phyloP scores from a whole-genome alignment of 371 early-diverging fungal genomes.

The Syncephalastrum monosporum region DNA sequence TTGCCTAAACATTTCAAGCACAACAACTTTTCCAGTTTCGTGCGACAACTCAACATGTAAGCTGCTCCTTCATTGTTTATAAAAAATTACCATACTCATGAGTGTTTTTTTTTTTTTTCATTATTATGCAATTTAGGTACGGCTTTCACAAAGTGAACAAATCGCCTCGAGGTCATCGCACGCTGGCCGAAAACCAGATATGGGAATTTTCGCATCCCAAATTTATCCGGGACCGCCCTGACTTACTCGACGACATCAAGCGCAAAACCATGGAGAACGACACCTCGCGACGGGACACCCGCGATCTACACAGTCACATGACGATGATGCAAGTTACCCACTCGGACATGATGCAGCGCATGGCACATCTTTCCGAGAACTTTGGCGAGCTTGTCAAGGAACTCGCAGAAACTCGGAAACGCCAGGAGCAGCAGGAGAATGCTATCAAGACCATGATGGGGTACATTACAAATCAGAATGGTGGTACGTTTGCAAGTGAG shows the following conservation, averaged over 20 bases:
- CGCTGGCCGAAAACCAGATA: constrained; percentile 82
- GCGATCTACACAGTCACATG: constrained; percentile 72
- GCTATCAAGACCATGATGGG: constrained; percentile 60
- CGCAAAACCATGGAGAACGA: constrained; percentile 86
- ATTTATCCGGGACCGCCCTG: constrained; percentile 77
- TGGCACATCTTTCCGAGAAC: constrained; percentile 69
- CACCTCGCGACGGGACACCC: constrained; percentile 66
- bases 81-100: neutral
- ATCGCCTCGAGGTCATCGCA: constrained; percentile 82
- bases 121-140: constrained; percentile 51
- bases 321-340: constrained; percentile 77
- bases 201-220: constrained; percentile 93
- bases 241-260: constrained; percentile 83
- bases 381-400: constrained; percentile 71
- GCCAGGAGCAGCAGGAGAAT: constrained; percentile 60
- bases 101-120: neutral
- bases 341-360: constrained; percentile 71
- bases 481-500: constrained; percentile 25
- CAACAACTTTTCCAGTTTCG: constrained; percentile 86
- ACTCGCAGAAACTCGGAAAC: constrained; percentile 66
- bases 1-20: constrained; percentile 87
- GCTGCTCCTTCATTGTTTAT: constrained; percentile 4
- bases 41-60: constrained; percentile 87
- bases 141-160: constrained; percentile 90
- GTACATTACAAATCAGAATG: constrained; percentile 51